Percentiles rank a stretch among this genome's conserved stretches.
phyloP scores from a whole-genome alignment of 176 grass and related monocot species.

The Phragmites australis region DNA sequence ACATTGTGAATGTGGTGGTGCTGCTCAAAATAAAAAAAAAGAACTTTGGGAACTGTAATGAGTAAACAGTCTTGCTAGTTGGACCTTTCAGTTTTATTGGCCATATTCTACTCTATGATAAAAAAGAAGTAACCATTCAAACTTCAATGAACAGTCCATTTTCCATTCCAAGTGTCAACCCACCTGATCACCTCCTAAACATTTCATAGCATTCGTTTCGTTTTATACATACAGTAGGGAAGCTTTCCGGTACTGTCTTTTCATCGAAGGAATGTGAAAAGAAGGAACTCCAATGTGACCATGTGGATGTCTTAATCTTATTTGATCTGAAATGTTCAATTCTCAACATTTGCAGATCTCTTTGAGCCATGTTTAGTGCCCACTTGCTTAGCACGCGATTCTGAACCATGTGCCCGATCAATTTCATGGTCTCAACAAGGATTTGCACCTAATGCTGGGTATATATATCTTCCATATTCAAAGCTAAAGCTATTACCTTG shows the following conservation, averaged over 20 bases:
- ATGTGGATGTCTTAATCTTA: background rate
- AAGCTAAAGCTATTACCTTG: background rate
- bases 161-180: background rate
- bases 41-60: slow-evolving; percentile 3
- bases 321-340: slow-evolving; percentile 15
- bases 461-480: slow-evolving; percentile 15
- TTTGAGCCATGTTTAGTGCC: slow-evolving; percentile 74
- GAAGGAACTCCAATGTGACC: background rate
- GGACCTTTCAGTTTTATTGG: slow-evolving; percentile 10
- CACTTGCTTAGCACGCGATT: slow-evolving; percentile 63
- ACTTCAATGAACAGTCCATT: background rate
- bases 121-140: background rate
- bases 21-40: background rate
- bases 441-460: slow-evolving; percentile 80
- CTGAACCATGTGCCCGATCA: slow-evolving; percentile 65
- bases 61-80: slow-evolving; percentile 9
- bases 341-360: slow-evolving; percentile 64
- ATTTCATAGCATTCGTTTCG: background rate
- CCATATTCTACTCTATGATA: slow-evolving; percentile 11
- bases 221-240: background rate
- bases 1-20: background rate
- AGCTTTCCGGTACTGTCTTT: background rate
- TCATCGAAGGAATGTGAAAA: background rate
- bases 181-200: background rate
- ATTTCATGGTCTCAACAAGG: slow-evolving; percentile 90